These are phyloP conservation scores for Xerocomellus intermedius DNA, from an alignment of 768 basidiomycete genomes.

Conservation along the genomic window DNA sequence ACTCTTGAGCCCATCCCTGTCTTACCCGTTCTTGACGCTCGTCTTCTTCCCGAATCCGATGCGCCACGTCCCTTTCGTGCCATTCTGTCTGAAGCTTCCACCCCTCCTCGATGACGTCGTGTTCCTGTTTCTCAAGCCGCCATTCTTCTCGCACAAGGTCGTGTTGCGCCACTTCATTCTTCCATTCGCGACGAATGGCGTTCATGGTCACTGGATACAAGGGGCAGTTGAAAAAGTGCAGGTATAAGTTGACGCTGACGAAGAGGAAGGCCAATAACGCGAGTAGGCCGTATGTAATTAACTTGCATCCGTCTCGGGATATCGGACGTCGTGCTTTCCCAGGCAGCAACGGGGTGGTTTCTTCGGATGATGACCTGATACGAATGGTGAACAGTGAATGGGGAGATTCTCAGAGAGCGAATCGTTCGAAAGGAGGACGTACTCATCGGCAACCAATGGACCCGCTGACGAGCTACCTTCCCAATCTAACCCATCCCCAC, in stretches of 20 bases:
- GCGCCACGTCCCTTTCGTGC: neutral
- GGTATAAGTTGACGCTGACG: neutral
- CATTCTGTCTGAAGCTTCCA: constrained; percentile 13
- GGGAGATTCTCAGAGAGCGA: neutral
- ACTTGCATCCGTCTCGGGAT: neutral
- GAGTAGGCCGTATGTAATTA: neutral
- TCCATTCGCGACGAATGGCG: constrained; percentile 11
- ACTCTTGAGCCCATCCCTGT: too few relatives aligned
- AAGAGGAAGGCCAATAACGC: neutral
- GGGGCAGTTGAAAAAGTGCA: constrained; percentile 10
- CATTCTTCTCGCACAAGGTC: neutral
- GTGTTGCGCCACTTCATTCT: neutral
- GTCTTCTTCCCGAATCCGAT: too few relatives aligned
- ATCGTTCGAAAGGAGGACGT: neutral
- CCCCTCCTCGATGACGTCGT: neutral
- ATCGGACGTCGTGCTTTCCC: neutral
- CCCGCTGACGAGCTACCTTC: neutral
- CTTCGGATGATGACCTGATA: neutral
- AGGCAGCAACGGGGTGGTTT: constrained; percentile 6
- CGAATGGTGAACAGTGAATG: neutral
- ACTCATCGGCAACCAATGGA: neutral
- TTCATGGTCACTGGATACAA: constrained; percentile 10
- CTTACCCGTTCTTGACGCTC: too few relatives aligned
- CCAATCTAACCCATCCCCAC: too few relatives aligned
- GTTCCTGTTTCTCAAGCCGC: constrained; percentile 7